phyloP scores from a whole-genome alignment of 192 early-diverging fungal species.

The Linnemannia schmuckeri region DNA sequence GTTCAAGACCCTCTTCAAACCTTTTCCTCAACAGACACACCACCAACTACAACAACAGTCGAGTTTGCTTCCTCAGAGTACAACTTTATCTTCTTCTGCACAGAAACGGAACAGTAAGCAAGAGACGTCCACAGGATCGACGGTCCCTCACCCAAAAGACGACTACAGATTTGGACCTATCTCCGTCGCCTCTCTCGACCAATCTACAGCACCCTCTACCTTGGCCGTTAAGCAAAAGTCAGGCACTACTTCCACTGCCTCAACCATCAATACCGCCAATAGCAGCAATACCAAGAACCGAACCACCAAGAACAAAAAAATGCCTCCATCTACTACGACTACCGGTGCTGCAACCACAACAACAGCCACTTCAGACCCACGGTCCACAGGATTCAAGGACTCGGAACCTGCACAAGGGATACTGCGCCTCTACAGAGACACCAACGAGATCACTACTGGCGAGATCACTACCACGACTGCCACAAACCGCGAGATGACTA shows the following conservation, averaged over 20 bases:
- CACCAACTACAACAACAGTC: neutral
- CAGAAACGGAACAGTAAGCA: no score
- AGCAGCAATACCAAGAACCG: neutral
- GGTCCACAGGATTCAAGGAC: slow-evolving; percentile 10
- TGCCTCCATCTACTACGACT: neutral
- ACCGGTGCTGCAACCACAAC: neutral
- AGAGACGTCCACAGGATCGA: neutral
- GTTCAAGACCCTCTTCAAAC: slow-evolving; percentile 24
- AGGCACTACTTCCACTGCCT: no score
- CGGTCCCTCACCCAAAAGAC: neutral
- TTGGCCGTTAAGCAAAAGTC: neutral
- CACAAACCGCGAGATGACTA: neutral
- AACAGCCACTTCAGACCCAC: neutral
- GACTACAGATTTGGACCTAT: slow-evolving; percentile 49
- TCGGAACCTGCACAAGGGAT: slow-evolving; percentile 63
- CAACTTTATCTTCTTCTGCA: no score
- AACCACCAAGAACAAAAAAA: slow-evolving; percentile 15
- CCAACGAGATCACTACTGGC: slow-evolving; percentile 57
- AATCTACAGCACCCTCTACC: neutral
- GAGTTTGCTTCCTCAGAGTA: neutral
- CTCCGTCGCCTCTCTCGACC: slow-evolving; percentile 20
- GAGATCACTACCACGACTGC: slow-evolving; percentile 7
- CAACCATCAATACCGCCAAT: neutral
- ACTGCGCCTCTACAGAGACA: slow-evolving; percentile 75
- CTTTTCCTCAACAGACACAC: slow-evolving; percentile 16